phyloP scores from a whole-genome alignment of 345 rosid genomes.

The Aegle marmelos region DNA sequence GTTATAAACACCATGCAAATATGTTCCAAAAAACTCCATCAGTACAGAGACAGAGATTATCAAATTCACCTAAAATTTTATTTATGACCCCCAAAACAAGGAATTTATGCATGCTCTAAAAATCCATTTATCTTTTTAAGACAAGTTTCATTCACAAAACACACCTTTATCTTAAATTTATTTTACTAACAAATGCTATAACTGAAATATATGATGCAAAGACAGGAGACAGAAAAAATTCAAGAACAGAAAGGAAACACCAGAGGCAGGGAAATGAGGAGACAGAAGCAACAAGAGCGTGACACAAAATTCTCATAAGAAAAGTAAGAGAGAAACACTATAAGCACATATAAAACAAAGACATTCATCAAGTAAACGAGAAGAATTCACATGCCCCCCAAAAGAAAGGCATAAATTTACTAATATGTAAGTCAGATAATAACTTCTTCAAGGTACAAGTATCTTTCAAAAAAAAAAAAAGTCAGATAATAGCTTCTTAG shows the following conservation, averaged over 20 bases:
- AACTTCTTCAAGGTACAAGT: background rate
- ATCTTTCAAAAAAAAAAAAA: too few relatives aligned
- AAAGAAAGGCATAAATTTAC: background rate
- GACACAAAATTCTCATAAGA: background rate
- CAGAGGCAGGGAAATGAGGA: background rate
- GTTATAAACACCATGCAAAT: background rate
- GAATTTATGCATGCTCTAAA: background rate
- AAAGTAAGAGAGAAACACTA: background rate
- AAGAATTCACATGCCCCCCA: background rate
- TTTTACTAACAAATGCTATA: background rate
- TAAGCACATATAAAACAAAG: background rate
- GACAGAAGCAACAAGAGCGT: background rate
- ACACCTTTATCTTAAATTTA: background rate
- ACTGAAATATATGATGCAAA: background rate
- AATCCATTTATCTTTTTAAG: background rate
- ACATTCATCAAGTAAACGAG: background rate
- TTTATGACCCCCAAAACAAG: background rate
- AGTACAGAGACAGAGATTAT: background rate
- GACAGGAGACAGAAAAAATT: background rate
- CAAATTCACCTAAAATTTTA: background rate
- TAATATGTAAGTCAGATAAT: background rate
- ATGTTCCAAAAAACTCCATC: background rate
- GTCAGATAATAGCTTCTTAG: background rate
- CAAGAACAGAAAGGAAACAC: background rate
- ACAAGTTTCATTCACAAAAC: background rate